Base-by-base conservation (phyloP, 768 basidiomycete species). In the Termitomyces eurrhizus region DNA sequence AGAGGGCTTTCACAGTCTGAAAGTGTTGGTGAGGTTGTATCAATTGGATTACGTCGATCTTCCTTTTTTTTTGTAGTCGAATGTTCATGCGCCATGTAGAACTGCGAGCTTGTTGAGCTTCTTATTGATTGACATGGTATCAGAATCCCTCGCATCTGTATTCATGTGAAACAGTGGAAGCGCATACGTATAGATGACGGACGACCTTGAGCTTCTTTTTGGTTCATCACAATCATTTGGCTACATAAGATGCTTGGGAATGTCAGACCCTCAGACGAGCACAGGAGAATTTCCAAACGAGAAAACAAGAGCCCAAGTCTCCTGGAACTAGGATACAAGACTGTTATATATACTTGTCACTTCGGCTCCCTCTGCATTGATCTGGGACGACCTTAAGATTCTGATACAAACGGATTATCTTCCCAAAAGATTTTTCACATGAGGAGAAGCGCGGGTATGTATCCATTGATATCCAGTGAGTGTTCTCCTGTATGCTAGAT, bases 1-100 rank as follows among this genome's bases (percentile, higher is more conserved):
- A 59, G 58, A 59, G 18, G n/a, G 58, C 26, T 4, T 53, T 48
- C 24, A 33, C 35, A 29, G 41, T 58, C 37, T 58, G 44, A 58
- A 42, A 29, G 52, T 18, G 9, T 49, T 2, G 21, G 6, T 8
- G 29, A 52, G 8, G 0, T 26, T 53, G 37, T 18, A 26, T 18
- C 14, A 39, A 14, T 33, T 36, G 50, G n/a, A 52, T n/a, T n/a
- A 37, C 9, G 7, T 24, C 16, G 35, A 7, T 37, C 52, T 39
- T 14, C 13, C 24, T n/a, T n/a, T 37, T 5, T 21, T 18, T 26
- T 26, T 37, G 36, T 39, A 26, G 26, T 24, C 52, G 8, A 26
- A 36, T 24, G 36, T 16, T 52, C 21, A 14, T 26, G 52, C 11
- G 16, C 24, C 8, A 52, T 37, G 7, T 24, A 24, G 13, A 39